A percentile compares a stretch with the other conserved stretches of the same genome.
phyloP scores from a whole-genome alignment of 2,329 filamentous ascomycete genomes.

The Fusarium incarnatum region DNA sequence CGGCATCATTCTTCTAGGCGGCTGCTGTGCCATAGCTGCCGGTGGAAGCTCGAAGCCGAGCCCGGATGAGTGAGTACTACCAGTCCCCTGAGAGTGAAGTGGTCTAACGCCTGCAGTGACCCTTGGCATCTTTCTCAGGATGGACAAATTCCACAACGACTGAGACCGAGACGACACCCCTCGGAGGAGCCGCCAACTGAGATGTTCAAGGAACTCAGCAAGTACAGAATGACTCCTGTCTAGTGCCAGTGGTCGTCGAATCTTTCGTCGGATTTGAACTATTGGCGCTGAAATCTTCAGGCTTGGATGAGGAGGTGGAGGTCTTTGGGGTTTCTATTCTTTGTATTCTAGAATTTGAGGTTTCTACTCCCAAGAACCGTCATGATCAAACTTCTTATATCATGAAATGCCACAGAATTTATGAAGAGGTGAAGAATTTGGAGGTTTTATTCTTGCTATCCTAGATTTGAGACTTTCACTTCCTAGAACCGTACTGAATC shows the following conservation, averaged over 20 bases:
- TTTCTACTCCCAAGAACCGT: neutral
- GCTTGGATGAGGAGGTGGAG: neutral
- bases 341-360: neutral
- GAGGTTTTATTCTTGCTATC: neutral
- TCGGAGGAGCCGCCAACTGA: neutral
- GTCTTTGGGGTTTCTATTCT: neutral
- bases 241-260: neutral
- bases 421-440: neutral
- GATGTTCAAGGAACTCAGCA: neutral
- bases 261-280: neutral
- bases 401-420: neutral
- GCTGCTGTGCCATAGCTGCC: neutral
- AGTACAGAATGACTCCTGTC: neutral
- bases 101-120: neutral
- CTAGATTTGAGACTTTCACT: neutral
- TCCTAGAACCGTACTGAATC: neutral
- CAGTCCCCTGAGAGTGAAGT: neutral
- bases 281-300: neutral
- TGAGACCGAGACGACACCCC: neutral
- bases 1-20: neutral
- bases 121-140: neutral
- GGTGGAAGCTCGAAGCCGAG: too few species aligned
- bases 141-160: neutral
- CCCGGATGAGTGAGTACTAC: neutral
- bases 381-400: neutral